These are phyloP conservation scores for Didymella pomorum DNA, from an alignment of 2,329 filamentous ascomycete genomes.

Conservation along the genomic window DNA sequence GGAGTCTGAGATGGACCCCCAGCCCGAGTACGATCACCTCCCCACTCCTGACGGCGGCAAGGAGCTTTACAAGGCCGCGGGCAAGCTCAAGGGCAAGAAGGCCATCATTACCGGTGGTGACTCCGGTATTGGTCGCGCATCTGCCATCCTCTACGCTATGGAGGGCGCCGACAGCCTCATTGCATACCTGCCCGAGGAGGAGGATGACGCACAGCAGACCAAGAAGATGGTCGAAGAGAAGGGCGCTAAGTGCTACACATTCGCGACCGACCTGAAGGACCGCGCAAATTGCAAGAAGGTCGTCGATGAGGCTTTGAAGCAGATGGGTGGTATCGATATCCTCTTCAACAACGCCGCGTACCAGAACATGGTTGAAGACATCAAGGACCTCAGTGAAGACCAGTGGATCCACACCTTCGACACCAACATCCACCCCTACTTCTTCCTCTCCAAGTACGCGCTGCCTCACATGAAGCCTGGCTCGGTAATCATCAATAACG, in stretches of 20 bases:
- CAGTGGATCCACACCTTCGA: slow-evolving; percentile 84
- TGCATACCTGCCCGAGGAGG: slow-evolving; percentile 76
- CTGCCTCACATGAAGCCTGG: slow-evolving; percentile 79
- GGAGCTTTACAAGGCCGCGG: slow-evolving; percentile 75
- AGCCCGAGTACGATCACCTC: slow-evolving; percentile 69
- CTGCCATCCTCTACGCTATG: slow-evolving; percentile 79
- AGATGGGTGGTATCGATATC: slow-evolving; percentile 75
- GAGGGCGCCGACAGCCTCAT: slow-evolving; percentile 80
- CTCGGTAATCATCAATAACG: slow-evolving; percentile 83
- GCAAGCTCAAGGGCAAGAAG: slow-evolving; percentile 77
- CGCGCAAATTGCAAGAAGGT: slow-evolving; percentile 74
- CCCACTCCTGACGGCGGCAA: slow-evolving; percentile 73
- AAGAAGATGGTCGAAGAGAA: slow-evolving; percentile 73
- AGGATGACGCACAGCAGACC: slow-evolving; percentile 78
- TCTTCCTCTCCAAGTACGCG: slow-evolving; percentile 80
- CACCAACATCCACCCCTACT: slow-evolving; percentile 83
- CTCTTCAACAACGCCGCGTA: slow-evolving; percentile 76
- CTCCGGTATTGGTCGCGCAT: slow-evolving; percentile 78
- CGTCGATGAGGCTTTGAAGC: slow-evolving; percentile 70
- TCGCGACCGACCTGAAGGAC: slow-evolving; percentile 70
- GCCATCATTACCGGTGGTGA: slow-evolving; percentile 85
- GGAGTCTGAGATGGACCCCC: slow-evolving; percentile 64
- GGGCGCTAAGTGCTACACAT: slow-evolving; percentile 70
- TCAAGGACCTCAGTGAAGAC: slow-evolving; percentile 75
- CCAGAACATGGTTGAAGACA: slow-evolving; percentile 77